These are phyloP conservation scores for Lactifluus subvellereus DNA, from an alignment of 768 basidiomycete species.

Conservation along the genomic window DNA sequence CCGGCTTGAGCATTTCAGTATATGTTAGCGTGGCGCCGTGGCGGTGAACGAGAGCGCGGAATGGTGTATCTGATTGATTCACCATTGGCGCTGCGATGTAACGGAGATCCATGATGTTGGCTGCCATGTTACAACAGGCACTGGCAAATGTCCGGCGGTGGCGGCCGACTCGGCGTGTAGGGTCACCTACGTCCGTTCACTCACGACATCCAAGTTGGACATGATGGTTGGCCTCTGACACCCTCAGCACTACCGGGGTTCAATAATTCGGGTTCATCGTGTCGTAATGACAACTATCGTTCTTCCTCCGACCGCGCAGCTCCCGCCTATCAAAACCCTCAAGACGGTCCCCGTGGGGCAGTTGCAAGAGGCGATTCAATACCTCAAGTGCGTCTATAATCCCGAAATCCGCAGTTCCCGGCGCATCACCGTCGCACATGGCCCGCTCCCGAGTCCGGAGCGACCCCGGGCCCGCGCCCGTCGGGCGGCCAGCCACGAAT, in stretches of 20 bases:
- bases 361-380: slow-evolving; percentile 42
- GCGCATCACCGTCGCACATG: slow-evolving; percentile 27
- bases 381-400: slow-evolving; percentile 50
- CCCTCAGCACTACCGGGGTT: not conserved
- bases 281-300: not conserved
- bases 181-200: no score
- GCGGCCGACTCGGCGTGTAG: not conserved
- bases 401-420: slow-evolving; percentile 59
- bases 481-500: not conserved
- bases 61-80: slow-evolving; percentile 74
- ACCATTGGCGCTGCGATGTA: slow-evolving; percentile 71
- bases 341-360: not conserved
- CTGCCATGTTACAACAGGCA: not conserved
- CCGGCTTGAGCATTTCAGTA: slow-evolving; percentile 72
- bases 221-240: not conserved
- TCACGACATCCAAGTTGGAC: not conserved
- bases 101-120: slow-evolving; percentile 25
- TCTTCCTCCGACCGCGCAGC: slow-evolving; percentile 7
- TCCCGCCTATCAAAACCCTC: slow-evolving; percentile 15
- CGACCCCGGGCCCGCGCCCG: not conserved
- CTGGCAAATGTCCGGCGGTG: not conserved
- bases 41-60: slow-evolving; percentile 52
- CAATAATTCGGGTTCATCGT: no score
- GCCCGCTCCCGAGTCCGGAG: not conserved
- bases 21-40: slow-evolving; percentile 65